Conservation (phyloP, 2,329 filamentous ascomycete genomes). For the Ophiosphaerella korrae region DNA sequence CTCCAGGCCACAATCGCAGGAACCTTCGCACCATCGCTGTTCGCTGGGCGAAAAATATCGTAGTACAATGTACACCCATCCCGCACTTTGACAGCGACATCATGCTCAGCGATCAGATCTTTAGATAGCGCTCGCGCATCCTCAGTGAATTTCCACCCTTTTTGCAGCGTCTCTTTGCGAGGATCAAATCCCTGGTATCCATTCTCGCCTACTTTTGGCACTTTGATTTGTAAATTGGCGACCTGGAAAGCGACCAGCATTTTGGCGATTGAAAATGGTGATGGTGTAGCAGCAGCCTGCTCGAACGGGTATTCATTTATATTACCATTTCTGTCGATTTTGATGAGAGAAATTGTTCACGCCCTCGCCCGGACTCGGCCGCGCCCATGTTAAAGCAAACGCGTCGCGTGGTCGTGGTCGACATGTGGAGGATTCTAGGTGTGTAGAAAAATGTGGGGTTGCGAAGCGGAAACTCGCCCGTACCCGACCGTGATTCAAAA, state of each 20-base stretch:
- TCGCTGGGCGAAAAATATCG: constrained; percentile 23
- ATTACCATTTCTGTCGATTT: not conserved
- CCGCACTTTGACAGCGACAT: constrained; percentile 11
- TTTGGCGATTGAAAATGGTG: not conserved
- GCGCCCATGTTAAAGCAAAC: not conserved
- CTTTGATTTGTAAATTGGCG: constrained; percentile 9
- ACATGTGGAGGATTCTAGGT: not conserved
- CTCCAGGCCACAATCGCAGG: constrained; percentile 53
- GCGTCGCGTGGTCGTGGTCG: too few species aligned
- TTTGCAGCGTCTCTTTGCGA: constrained; percentile 9
- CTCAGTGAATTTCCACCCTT: constrained; percentile 9
- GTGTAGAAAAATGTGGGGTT: not conserved
- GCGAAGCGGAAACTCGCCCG: constrained; percentile 3
- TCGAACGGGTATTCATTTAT: too few species aligned
- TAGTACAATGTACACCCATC: constrained; percentile 12
- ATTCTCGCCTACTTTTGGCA: constrained; percentile 11
- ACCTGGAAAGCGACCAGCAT: constrained; percentile 14
- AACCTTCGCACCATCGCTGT: constrained; percentile 30
- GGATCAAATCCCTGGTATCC: not conserved
- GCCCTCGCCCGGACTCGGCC: constrained; percentile 9
- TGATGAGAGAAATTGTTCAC: too few species aligned
- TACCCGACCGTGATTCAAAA: constrained; percentile 8
- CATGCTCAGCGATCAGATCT: constrained; percentile 11
- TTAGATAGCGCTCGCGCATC: constrained; percentile 6
- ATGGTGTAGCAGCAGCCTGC: not conserved